These are phyloP conservation scores for Ophiostoma montium DNA, from an alignment of 2,329 filamentous ascomycete genomes.

Conservation along the genomic window DNA sequence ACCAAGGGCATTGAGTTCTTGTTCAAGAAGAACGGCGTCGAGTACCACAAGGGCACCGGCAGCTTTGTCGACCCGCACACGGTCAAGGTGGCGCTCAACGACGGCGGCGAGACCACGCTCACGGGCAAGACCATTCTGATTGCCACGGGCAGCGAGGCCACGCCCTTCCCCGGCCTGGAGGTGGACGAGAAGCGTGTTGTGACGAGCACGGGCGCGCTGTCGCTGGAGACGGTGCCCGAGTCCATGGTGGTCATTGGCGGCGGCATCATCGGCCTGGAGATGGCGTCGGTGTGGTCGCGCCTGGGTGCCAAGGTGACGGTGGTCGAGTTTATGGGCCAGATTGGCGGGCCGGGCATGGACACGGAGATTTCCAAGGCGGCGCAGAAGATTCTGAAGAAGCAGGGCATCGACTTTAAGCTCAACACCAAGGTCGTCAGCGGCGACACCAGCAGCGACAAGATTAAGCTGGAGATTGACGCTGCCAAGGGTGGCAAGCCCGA, in stretches of 20 bases:
- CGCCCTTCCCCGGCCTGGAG: slow-evolving; percentile 87
- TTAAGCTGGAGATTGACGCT: slow-evolving; percentile 77
- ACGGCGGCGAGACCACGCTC: slow-evolving; percentile 80
- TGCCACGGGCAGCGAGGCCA: slow-evolving; percentile 88
- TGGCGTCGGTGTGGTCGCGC: slow-evolving; percentile 95
- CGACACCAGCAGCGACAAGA: slow-evolving; percentile 60
- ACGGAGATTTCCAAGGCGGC: slow-evolving; percentile 77
- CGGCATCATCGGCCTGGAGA: slow-evolving; percentile 97
- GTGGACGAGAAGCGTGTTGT: slow-evolving; percentile 97
- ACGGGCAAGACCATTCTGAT: slow-evolving; percentile 96
- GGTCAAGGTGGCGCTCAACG: slow-evolving; percentile 75
- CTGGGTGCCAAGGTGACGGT: slow-evolving; percentile 91
- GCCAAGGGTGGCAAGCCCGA: slow-evolving; percentile 95
- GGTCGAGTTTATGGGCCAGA: slow-evolving; percentile 90
- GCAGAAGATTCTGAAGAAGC: slow-evolving; percentile 89
- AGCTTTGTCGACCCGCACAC: slow-evolving; percentile 82
- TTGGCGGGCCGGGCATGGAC: slow-evolving; percentile 97
- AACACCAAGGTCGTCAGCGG: slow-evolving; percentile 88
- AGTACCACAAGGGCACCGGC: slow-evolving; percentile 91
- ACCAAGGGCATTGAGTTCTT: slow-evolving; percentile 98
- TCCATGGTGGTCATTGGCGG: slow-evolving; percentile 96
- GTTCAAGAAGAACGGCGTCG: slow-evolving; percentile 98
- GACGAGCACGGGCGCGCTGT: slow-evolving; percentile 88
- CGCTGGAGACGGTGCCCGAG: slow-evolving; percentile 81
- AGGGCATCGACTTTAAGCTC: slow-evolving; percentile 96